Base-by-base conservation (phyloP, 345 rosid species). In the Populus simonii region DNA sequence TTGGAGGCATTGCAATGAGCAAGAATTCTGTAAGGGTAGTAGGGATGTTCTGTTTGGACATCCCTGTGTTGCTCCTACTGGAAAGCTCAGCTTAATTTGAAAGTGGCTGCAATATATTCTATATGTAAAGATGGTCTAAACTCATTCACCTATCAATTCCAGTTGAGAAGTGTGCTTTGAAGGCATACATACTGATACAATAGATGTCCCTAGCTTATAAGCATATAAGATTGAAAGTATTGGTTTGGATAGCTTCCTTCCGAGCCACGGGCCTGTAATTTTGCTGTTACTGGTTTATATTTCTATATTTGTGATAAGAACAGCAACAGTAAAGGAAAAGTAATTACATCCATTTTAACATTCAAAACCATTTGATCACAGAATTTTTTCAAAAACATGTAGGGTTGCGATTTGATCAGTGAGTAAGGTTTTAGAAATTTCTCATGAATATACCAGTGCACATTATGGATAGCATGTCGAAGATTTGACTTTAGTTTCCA, bases 101-200 rank as follows among this genome's bases (percentile, higher is more conserved):
- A 61, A 63, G 49, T 68, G 71, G 78, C 74, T 39, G 78, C 72
- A 12, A 47, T 47, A 22, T 57, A 29, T 76, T 68, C 66, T 36
- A 51, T 36, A 49, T 38, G 65, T 70, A 29, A 47, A 77, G 76
- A 62, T 16, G 45, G 20, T 33, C 68, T 74, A 67, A 57, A 67
- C 74, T 67, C 57, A 2, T 57, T 43, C 66, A 31, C 66, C 53
- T 18, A 55, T 51, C 47, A 47, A 29, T 59, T 75, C 47, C 38
- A 65, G 74, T 67, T 61, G 62, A 45, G 9, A 72, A 70, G 39
- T 72, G 63, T 39, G 45, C 45, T 70, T 1, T 69, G 69, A 55
- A 23, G 80, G 74, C n/a, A 43, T 35, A 33, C 36, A 33, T 33
- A 43, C n/a, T 39, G 39, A 63, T 36, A 59, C 68, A 36, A 7